These are phyloP conservation scores for Lactarius trivialis DNA, from an alignment of 768 basidiomycete genomes.

Conservation along the genomic window DNA sequence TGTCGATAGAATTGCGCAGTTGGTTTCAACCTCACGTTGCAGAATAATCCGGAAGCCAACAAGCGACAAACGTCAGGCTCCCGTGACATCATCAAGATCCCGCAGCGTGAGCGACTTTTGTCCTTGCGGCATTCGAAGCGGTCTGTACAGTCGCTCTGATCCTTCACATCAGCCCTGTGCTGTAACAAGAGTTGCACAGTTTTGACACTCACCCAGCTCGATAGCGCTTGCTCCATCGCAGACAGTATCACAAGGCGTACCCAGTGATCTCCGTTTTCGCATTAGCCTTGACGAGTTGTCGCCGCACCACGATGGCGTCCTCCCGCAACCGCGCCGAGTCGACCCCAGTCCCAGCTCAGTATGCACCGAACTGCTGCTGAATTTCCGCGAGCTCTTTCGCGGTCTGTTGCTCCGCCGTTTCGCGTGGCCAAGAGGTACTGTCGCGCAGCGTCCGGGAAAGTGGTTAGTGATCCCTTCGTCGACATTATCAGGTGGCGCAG, in stretches of 20 bases:
- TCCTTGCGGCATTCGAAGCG: slow-evolving; percentile 65
- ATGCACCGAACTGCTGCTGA: slow-evolving; percentile 74
- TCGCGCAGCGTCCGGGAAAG: slow-evolving; percentile 48
- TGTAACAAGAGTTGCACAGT: too few relatives aligned
- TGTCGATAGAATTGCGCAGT: slow-evolving; percentile 68
- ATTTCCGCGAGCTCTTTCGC: slow-evolving; percentile 62
- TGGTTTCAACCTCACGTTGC: slow-evolving; percentile 75
- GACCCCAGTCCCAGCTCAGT: slow-evolving; percentile 71
- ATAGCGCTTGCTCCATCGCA: not conserved
- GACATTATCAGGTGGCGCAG: slow-evolving; percentile 47
- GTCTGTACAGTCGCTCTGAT: too few relatives aligned
- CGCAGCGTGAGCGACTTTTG: slow-evolving; percentile 53
- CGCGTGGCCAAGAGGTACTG: slow-evolving; percentile 24
- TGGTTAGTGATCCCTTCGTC: slow-evolving; percentile 82
- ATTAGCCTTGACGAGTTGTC: slow-evolving; percentile 72
- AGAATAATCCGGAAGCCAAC: slow-evolving; percentile 41
- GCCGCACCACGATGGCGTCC: slow-evolving; percentile 55
- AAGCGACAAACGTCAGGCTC: slow-evolving; percentile 56
- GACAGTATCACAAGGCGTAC: slow-evolving; percentile 35
- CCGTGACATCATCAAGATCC: slow-evolving; percentile 66
- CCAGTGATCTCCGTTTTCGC: slow-evolving; percentile 74
- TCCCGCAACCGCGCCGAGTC: slow-evolving; percentile 71
- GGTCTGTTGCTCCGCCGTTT: slow-evolving; percentile 11
- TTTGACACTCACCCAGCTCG: too few relatives aligned
- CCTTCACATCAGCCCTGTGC: too few relatives aligned